A percentile compares a stretch with the other conserved stretches of the same genome.
phyloP scores from a whole-genome alignment of 208 protist species.

The Hexamita inflata region DNA sequence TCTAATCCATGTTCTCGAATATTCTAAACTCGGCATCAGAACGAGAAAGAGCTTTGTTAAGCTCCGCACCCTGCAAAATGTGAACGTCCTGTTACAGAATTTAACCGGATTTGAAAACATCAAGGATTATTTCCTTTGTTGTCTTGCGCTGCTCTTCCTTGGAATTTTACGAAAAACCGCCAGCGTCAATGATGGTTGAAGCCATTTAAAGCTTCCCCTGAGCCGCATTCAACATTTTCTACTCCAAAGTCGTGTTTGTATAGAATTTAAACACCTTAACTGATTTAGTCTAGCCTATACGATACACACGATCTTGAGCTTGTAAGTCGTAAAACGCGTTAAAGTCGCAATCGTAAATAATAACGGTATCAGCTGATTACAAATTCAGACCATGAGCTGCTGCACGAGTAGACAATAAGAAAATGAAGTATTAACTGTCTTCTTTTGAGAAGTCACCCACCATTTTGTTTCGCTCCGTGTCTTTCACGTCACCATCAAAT shows the following conservation, averaged over 20 bases:
- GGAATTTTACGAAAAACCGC: background rate
- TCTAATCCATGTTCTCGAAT: background rate
- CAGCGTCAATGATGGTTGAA: background rate
- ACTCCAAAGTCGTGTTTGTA: background rate
- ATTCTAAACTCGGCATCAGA: slow-evolving; percentile 9
- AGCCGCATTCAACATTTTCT: slow-evolving; percentile 1
- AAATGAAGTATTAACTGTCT: slow-evolving; percentile 15
- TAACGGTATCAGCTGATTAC: slow-evolving; percentile 23
- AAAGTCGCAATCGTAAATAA: slow-evolving; percentile 26
- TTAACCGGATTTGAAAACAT: background rate
- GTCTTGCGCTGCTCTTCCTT: background rate
- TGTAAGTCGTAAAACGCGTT: slow-evolving; percentile 18
- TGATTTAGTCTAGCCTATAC: background rate
- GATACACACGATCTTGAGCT: slow-evolving; percentile 12
- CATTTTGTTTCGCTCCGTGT: slow-evolving; percentile 17
- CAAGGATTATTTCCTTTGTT: slow-evolving; percentile 8
- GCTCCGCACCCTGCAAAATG: background rate
- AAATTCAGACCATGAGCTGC: slow-evolving; percentile 23
- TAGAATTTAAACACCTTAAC: slow-evolving; percentile 26
- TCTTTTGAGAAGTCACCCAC: background rate
- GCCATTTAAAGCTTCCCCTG: background rate
- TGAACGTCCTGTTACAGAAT: background rate
- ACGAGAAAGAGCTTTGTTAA: background rate
- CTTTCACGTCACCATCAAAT: slow-evolving; percentile 18
- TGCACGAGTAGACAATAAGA: slow-evolving; percentile 15